A percentile compares a stretch with the other conserved stretches of the same genome.
phyloP scores from a whole-genome alignment of 257 asterid genomes.

The Petunia axillaris region DNA sequence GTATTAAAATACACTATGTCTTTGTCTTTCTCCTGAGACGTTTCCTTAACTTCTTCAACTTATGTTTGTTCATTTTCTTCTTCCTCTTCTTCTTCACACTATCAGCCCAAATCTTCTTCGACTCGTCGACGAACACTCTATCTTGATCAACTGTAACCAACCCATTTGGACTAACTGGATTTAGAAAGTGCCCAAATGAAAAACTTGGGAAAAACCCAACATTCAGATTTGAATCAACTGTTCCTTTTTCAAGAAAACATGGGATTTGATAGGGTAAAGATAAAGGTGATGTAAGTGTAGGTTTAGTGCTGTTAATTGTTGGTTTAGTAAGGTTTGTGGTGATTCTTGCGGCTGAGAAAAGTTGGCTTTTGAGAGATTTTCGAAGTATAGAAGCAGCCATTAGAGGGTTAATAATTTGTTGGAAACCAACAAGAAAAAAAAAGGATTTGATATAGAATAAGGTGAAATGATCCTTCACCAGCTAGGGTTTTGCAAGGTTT shows the following conservation, averaged over 20 bases:
- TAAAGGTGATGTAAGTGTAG: slow-evolving; percentile 34
- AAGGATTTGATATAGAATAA: slow-evolving; percentile 6
- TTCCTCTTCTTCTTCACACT: slow-evolving; percentile 93
- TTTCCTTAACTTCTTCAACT: slow-evolving; percentile 80
- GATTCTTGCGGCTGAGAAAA: slow-evolving; percentile 45
- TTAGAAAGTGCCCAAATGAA: slow-evolving; percentile 54
- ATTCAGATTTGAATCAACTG: slow-evolving; percentile 30
- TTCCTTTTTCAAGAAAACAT: slow-evolving; percentile 18
- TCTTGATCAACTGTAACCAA: slow-evolving; percentile 34
- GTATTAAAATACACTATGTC: slow-evolving; percentile 24
- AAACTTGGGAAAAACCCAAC: slow-evolving; percentile 52
- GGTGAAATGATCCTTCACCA: not conserved
- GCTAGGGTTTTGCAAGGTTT: slow-evolving; percentile 49
- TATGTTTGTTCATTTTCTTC: slow-evolving; percentile 92
- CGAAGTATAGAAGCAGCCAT: slow-evolving; percentile 58
- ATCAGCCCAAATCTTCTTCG: slow-evolving; percentile 62
- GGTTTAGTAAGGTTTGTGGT: slow-evolving; percentile 26
- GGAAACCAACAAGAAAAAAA: not conserved
- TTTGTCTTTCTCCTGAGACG: slow-evolving; percentile 63
- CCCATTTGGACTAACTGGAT: slow-evolving; percentile 44
- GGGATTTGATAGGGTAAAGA: slow-evolving; percentile 31
- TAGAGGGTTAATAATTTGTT: slow-evolving; percentile 5
- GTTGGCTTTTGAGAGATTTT: slow-evolving; percentile 50
- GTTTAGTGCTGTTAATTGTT: slow-evolving; percentile 32
- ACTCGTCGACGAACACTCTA: slow-evolving; percentile 42